phyloP scores from a whole-genome alignment of 805 yeast species.

The Pichia manshurica region DNA sequence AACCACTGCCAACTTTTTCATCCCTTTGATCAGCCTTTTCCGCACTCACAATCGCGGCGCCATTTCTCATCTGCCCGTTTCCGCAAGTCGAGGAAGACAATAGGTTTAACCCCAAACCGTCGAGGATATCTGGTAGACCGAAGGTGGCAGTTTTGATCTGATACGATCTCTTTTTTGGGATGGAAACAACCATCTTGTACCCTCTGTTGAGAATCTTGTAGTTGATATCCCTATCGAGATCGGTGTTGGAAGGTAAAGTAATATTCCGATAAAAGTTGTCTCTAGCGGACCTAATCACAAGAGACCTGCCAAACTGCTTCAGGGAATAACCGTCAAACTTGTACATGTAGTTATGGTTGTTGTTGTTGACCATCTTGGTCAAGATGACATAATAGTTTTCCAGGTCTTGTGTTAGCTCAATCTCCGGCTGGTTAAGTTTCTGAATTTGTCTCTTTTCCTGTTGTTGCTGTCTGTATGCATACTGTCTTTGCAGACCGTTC shows the following conservation, averaged over 20 bases:
- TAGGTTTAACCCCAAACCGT: not conserved
- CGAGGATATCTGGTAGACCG: conserved; percentile 5
- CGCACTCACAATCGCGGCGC: not conserved
- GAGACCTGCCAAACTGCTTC: conserved; percentile 14
- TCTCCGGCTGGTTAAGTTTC: conserved; percentile 10
- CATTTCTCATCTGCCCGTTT: too few species aligned
- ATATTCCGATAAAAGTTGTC: conserved; percentile 22
- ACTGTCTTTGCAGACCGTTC: conserved; percentile 9
- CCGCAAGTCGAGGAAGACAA: not conserved
- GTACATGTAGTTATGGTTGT: conserved; percentile 5
- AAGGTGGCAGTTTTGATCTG: conserved; percentile 1
- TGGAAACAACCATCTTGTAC: conserved; percentile 17
- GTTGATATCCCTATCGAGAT: conserved; percentile 14
- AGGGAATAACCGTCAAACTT: conserved; percentile 23
- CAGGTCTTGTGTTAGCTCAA: conserved; percentile 17
- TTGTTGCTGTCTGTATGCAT: conserved; percentile 10
- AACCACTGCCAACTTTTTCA: not conserved
- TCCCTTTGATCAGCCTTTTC: not conserved
- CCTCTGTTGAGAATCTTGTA: conserved; percentile 20
- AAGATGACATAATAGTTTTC: conserved; percentile 22
- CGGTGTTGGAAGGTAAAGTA: conserved; percentile 24
- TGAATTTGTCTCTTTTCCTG: conserved; percentile 8
- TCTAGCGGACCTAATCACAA: conserved; percentile 19
- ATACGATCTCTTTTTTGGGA: conserved; percentile 12
- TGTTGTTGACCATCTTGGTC: conserved; percentile 12